phyloP scores from a whole-genome alignment of 116 monocot species.

The Papilionanthe hybrid region DNA sequence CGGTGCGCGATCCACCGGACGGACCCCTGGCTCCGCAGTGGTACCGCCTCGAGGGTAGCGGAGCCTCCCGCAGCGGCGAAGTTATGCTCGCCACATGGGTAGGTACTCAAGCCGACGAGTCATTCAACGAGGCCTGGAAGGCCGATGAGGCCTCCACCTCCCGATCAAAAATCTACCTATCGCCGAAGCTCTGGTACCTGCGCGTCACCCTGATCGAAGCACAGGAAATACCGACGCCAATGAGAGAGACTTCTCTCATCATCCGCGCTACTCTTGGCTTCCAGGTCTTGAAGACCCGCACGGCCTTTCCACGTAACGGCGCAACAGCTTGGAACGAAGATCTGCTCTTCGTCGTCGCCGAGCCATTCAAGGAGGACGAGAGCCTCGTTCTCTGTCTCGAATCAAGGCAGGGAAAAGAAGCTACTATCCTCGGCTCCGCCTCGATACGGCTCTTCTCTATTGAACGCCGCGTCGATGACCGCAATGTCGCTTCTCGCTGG shows the following conservation, averaged over 20 bases:
- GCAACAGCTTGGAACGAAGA: constrained; percentile 83
- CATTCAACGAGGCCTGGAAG: constrained; percentile 51
- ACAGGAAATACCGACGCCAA: constrained; percentile 31
- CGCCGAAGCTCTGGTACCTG: constrained; percentile 93
- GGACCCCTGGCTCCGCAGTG: constrained; percentile 79
- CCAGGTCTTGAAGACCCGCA: constrained; percentile 45
- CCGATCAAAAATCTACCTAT: constrained; percentile 71
- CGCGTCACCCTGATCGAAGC: constrained; percentile 66
- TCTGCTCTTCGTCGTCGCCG: constrained; percentile 67
- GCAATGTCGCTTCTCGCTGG: constrained; percentile 67
- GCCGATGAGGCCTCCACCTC: constrained; percentile 41
- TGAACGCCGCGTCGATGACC: constrained; percentile 86
- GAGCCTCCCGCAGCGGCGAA: constrained; percentile 29
- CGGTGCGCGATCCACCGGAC: constrained; percentile 58
- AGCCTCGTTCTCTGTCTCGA: constrained; percentile 46
- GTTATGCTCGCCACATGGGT: constrained; percentile 91
- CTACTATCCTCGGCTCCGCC: constrained; percentile 35
- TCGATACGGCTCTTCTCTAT: constrained; percentile 43
- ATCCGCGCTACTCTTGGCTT: constrained; percentile 52
- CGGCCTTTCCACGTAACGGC: constrained; percentile 31
- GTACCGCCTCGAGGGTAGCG: constrained; percentile 73
- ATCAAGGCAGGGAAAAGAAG: constrained; percentile 47
- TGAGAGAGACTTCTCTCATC: constrained; percentile 30
- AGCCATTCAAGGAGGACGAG: constrained; percentile 71
- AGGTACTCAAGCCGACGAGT: constrained; percentile 87